Evolutionary conservation across 805 yeast genomes (phyloP).

Genomic region (Teunomyces atbi): DNA sequence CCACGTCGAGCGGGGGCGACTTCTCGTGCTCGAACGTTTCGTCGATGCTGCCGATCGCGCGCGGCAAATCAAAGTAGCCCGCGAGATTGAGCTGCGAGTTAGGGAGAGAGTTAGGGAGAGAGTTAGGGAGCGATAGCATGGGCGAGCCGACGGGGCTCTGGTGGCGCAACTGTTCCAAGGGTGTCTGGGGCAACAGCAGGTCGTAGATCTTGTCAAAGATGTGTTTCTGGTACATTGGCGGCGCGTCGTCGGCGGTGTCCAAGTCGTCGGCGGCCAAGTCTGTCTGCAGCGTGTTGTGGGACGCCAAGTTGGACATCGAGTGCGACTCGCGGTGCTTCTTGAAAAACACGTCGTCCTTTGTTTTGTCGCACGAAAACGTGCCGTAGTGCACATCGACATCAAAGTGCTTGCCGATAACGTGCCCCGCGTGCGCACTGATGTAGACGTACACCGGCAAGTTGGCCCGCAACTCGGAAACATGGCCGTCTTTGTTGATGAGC

Average conservation of each 20-base stretch:
- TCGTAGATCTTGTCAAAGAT: conserved; percentile 39
- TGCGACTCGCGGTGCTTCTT: conserved; percentile 18
- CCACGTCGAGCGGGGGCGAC: conserved; percentile 19
- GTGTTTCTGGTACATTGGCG: conserved; percentile 44
- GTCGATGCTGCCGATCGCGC: background rate
- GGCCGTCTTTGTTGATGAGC: conserved; percentile 49
- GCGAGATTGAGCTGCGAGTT: conserved; percentile 18
- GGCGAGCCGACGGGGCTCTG: conserved; percentile 12
- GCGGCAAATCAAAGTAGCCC: conserved; percentile 34
- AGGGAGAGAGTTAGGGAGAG: conserved; percentile 5
- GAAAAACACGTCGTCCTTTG: conserved; percentile 29
- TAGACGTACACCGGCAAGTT: conserved; percentile 48
- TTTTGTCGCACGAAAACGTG: conserved; percentile 18
- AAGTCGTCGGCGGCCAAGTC: conserved; percentile 14
- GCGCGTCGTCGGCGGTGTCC: conserved; percentile 34
- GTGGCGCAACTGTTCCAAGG: conserved; percentile 34
- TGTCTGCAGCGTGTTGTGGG: conserved; percentile 1
- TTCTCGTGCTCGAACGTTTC: background rate
- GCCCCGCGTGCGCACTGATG: conserved; percentile 39
- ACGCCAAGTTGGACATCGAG: background rate
- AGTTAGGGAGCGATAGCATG: conserved; percentile 9
- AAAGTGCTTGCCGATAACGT: conserved; percentile 32
- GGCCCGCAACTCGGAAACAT: conserved; percentile 50
- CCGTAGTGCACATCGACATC: conserved; percentile 30
- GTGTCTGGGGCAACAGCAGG: conserved; percentile 31